Evolutionary conservation across 1,139 yeast species (phyloP), one percentile per base, ranked within the genome.

Genomic region (Candida freyschussii): DNA sequence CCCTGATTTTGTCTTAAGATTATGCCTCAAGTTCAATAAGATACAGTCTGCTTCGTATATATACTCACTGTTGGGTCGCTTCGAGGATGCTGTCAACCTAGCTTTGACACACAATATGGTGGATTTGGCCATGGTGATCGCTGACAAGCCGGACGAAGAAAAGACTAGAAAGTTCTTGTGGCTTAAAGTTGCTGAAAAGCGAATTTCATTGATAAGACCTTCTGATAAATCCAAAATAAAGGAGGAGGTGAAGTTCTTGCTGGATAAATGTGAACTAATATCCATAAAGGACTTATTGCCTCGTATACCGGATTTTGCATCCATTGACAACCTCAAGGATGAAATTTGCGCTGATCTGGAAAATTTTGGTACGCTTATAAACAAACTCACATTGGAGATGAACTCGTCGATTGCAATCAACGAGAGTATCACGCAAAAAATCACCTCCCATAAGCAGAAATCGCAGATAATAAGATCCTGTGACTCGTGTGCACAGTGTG

Each of bases 261-360:
- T 69, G 55, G 65, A 59, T 35, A 75, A 57, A 46, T 74, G 81
- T 39, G 77, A 72, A 15, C 42, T 69, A n/a, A 60, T 91, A 16
- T 71, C 78, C 4, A 77, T 91, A 32, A 89, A 85, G 46, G 97
- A 91, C 48, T 56, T 93, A 23, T 58, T 93, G 29, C 95, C 95
- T 2, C 60, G 86, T 21, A 80, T 89, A 47, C 95, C 96, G 0
- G 91, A 86, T 47, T 75, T 83, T 34, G 72, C 85, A 1, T 77
- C 83, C 30, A 79, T 91, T 32, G 94, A 86, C 46, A 78, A 83
- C 39, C 74, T 91, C 54, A 86, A 86, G 48, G 83, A 81, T 32
- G 95, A 87, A 47, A 75, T 93, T 23, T 85, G 91, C 19, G 64
- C 69, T 25, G 82, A 93, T 5, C 64, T 91, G 45, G 89, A 86